Evolutionary conservation across 2,329 filamentous ascomycete genomes (phyloP).

Genomic region (Lachnellula arida): DNA sequence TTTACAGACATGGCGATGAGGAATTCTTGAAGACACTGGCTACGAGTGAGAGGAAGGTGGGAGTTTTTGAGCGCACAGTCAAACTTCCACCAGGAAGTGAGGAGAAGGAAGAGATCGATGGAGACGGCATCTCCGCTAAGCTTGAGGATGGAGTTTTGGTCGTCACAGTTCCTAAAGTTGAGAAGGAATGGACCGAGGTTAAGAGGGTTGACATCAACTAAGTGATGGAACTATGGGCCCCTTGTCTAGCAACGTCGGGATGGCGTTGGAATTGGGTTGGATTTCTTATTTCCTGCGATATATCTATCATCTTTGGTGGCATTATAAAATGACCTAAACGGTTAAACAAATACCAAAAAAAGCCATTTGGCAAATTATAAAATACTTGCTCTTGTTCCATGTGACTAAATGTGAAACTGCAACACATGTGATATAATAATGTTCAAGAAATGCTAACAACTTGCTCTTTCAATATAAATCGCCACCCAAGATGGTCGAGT

Average conservation of each 20-base stretch:
- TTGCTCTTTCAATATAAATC: background rate
- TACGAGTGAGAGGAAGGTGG: slow-evolving; percentile 62
- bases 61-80: slow-evolving; percentile 68
- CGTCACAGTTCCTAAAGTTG: slow-evolving; percentile 71
- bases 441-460: too few relatives aligned
- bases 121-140: slow-evolving; percentile 64
- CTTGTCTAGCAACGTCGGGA: background rate
- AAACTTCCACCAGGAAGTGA: slow-evolving; percentile 50
- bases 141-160: slow-evolving; percentile 74
- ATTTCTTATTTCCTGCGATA: background rate
- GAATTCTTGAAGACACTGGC: slow-evolving; percentile 60
- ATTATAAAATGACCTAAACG: background rate
- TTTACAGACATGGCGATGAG: slow-evolving; percentile 68
- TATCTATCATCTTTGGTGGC: background rate
- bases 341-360: slow-evolving; percentile 6
- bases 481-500: background rate
- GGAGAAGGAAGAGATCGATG: slow-evolving; percentile 59
- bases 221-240: background rate
- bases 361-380: slow-evolving; percentile 6
- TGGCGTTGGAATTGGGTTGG: background rate
- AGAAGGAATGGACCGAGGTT: slow-evolving; percentile 61
- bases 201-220: slow-evolving; percentile 53
- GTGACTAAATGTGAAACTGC: background rate
- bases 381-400: background rate
- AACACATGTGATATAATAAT: background rate